A percentile compares a stretch with the other conserved stretches of the same genome.
These are phyloP conservation scores for Parathielavia appendiculata DNA, from an alignment of 495 filamentous ascomycete species.

Conservation along the genomic window DNA sequence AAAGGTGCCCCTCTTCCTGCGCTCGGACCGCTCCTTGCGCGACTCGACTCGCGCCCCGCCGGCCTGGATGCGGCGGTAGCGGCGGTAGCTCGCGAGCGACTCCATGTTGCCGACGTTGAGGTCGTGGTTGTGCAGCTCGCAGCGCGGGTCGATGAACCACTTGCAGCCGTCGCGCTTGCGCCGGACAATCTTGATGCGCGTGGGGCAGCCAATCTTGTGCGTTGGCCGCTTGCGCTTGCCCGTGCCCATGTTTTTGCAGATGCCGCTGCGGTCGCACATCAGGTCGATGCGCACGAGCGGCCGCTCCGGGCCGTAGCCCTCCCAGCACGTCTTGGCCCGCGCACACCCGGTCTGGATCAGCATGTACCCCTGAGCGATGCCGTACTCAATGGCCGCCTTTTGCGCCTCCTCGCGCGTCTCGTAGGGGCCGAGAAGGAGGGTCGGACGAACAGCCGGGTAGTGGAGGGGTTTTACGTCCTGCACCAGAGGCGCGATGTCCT, in stretches of 20 bases:
- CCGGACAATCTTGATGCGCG: slow-evolving; percentile 26
- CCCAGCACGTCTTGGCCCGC: slow-evolving; percentile 17
- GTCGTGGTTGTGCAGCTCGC: slow-evolving; percentile 32
- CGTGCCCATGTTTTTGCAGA: slow-evolving; percentile 26
- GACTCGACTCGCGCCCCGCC: slow-evolving; percentile 20
- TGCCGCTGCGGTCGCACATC: slow-evolving; percentile 27
- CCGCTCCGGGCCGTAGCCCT: slow-evolving; percentile 11
- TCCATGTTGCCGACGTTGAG: slow-evolving; percentile 25
- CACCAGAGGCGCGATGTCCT: slow-evolving; percentile 12
- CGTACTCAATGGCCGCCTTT: slow-evolving; percentile 24
- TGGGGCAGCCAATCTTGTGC: slow-evolving; percentile 26
- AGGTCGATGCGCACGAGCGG: slow-evolving; percentile 28
- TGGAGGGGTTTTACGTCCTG: slow-evolving; percentile 22
- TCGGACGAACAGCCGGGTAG: slow-evolving; percentile 21
- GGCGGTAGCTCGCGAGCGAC: slow-evolving; percentile 26
- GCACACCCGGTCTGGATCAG: slow-evolving; percentile 22
- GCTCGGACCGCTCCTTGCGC: slow-evolving; percentile 19
- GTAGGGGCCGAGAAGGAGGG: slow-evolving; percentile 28
- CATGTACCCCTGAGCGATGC: slow-evolving; percentile 29
- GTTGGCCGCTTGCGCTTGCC: slow-evolving; percentile 26
- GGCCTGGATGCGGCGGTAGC: slow-evolving; percentile 23
- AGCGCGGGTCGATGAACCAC: slow-evolving; percentile 30
- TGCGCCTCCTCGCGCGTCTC: slow-evolving; percentile 20
- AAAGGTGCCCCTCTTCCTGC: slow-evolving; percentile 14
- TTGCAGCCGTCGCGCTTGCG: slow-evolving; percentile 25